Evolutionary conservation across 495 filamentous ascomycete species (phyloP).

Genomic region (Opeltia flavorubescens): DNA sequence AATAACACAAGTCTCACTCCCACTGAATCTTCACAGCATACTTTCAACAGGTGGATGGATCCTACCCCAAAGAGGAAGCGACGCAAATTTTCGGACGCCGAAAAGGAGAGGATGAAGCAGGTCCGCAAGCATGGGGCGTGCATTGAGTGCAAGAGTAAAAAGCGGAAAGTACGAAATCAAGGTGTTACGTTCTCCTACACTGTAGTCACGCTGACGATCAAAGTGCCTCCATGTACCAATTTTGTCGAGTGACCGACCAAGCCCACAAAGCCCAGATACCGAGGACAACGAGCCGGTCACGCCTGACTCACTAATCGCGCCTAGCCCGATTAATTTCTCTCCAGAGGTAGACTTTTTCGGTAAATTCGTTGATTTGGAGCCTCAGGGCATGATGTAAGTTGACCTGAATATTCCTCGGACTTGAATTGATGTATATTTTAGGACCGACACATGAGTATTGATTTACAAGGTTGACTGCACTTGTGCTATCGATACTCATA

Average conservation of each 20-base stretch:
- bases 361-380: not conserved
- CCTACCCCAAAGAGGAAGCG: not conserved
- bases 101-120: constrained; percentile 4
- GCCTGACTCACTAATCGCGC: not conserved
- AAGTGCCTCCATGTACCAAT: not conserved
- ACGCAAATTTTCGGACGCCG: not conserved
- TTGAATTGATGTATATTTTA: too few relatives aligned
- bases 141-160: constrained; percentile 1
- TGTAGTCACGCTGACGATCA: not conserved
- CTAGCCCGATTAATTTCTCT: not conserved
- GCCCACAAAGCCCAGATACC: not conserved
- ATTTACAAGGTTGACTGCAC: too few relatives aligned
- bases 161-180: constrained; percentile 4
- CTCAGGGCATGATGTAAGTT: not conserved
- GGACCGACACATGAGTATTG: too few relatives aligned
- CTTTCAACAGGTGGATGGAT: not conserved
- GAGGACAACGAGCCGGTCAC: not conserved
- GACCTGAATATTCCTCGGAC: too few relatives aligned
- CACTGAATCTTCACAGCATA: not conserved
- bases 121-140: constrained; percentile 6
- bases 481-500: too few relatives aligned
- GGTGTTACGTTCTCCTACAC: too few relatives aligned
- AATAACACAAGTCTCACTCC: not conserved
- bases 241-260: not conserved
- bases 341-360: not conserved